Conservation (phyloP, 208 protist genomes). For the Trypanosoma theileri region DNA sequence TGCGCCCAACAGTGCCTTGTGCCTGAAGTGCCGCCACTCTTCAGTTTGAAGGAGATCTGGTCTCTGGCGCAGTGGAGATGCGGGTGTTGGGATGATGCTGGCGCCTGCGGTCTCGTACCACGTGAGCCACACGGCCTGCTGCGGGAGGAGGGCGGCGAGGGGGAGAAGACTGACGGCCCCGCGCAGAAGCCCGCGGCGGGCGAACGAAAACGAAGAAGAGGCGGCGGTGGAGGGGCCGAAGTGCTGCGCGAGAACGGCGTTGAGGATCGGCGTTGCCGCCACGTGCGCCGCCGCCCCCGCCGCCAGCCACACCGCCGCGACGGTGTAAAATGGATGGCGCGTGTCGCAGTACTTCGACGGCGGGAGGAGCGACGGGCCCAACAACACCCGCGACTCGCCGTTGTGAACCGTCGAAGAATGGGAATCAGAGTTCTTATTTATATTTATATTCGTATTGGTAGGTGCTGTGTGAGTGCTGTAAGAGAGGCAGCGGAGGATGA, state of each 20-base stretch:
- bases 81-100: constrained; percentile 65
- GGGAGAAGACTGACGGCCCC: constrained; percentile 44
- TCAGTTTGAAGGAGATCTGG: constrained; percentile 42
- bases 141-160: constrained; percentile 46
- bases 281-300: constrained; percentile 53
- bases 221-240: constrained; percentile 56
- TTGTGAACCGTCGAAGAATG: too few relatives aligned
- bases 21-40: constrained; percentile 57
- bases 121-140: constrained; percentile 58
- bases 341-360: constrained; percentile 37
- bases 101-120: constrained; percentile 79
- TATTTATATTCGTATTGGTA: not conserved
- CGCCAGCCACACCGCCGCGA: constrained; percentile 37
- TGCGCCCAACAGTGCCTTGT: constrained; percentile 62
- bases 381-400: not conserved
- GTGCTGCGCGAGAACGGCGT: constrained; percentile 62
- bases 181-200: constrained; percentile 34
- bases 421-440: not conserved
- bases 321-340: constrained; percentile 77
- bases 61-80: constrained; percentile 65
- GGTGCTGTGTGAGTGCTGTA: too few relatives aligned
- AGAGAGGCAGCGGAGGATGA: constrained; percentile 18
- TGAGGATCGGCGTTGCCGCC: constrained; percentile 49
- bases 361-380: constrained; percentile 15
- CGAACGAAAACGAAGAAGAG: constrained; percentile 38